phyloP scores from a whole-genome alignment of 2,329 filamentous ascomycete species.

The Botrytis aclada region DNA sequence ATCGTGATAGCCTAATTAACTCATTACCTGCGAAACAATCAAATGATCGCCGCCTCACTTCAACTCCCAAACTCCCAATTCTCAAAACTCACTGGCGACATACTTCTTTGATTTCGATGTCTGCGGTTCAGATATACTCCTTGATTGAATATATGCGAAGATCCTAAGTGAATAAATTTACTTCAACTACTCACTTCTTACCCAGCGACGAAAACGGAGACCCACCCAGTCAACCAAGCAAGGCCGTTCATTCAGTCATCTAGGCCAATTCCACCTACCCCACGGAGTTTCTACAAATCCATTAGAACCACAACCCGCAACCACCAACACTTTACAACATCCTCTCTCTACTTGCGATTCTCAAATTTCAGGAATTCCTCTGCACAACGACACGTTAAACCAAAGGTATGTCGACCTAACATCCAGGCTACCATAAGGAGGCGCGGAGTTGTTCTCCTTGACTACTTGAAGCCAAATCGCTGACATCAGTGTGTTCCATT shows the following conservation, averaged over 20 bases:
- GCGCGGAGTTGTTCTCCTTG: neutral
- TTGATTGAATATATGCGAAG: neutral
- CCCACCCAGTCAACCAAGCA: neutral
- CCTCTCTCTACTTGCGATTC: neutral
- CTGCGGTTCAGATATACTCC: neutral
- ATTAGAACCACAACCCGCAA: neutral
- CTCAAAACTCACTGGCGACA: neutral
- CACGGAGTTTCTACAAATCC: constrained; percentile 16
- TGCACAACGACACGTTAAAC: neutral
- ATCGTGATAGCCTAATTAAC: neutral
- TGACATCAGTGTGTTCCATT: neutral
- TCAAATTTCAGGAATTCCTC: neutral
- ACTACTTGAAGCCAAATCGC: neutral
- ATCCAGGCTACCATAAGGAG: neutral
- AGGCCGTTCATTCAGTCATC: neutral
- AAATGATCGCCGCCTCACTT: neutral
- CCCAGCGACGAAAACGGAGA: neutral
- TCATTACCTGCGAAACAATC: neutral
- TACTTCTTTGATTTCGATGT: neutral
- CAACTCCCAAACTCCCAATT: neutral
- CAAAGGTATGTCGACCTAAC: neutral
- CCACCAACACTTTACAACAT: neutral
- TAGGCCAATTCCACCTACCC: constrained; percentile 11
- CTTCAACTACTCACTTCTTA: neutral
- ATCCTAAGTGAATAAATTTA: neutral